phyloP scores from a whole-genome alignment of 495 filamentous ascomycete species.

The Glarea lozoyensis region DNA sequence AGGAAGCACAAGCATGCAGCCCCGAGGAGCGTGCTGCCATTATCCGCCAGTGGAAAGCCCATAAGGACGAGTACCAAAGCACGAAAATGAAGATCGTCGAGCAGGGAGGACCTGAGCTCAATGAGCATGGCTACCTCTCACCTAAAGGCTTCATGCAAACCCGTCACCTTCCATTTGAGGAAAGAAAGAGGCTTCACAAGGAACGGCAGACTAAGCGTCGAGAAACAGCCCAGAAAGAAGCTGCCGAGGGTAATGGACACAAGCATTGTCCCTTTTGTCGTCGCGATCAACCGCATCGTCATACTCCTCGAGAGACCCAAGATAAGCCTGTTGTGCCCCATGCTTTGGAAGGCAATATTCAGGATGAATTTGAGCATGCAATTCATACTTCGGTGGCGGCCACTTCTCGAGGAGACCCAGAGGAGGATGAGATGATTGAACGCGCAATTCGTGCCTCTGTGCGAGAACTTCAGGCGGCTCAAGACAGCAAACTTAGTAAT shows the following conservation, averaged over 20 bases:
- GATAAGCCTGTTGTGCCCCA: neutral
- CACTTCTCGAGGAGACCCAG: conserved; percentile 55
- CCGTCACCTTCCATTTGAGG: conserved; percentile 29
- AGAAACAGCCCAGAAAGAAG: no score
- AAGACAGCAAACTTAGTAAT: conserved; percentile 17
- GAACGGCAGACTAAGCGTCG: conserved; percentile 25
- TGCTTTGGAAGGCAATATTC: neutral
- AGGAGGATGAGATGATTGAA: conserved; percentile 62
- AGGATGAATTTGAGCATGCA: conserved; percentile 52
- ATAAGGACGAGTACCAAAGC: conserved; percentile 42
- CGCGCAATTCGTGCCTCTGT: conserved; percentile 61
- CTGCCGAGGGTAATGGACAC: conserved; percentile 11
- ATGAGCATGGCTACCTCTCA: conserved; percentile 17
- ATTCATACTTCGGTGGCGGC: conserved; percentile 58
- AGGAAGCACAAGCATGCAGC: conserved; percentile 42
- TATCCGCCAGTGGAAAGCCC: conserved; percentile 44
- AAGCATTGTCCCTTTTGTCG: conserved; percentile 18
- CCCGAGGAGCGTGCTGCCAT: conserved; percentile 48
- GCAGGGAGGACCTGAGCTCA: conserved; percentile 11
- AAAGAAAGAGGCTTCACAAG: conserved; percentile 40
- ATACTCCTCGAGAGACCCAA: conserved; percentile 10
- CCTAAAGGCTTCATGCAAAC: conserved; percentile 32
- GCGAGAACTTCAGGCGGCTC: conserved; percentile 39
- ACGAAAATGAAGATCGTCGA: conserved; percentile 14
- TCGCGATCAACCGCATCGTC: conserved; percentile 8